Percentiles rank a stretch among this genome's conserved stretches.
These are phyloP conservation scores for Vitis cinerea DNA, from an alignment of 164 flowering plant genomes.

Conservation along the genomic window DNA sequence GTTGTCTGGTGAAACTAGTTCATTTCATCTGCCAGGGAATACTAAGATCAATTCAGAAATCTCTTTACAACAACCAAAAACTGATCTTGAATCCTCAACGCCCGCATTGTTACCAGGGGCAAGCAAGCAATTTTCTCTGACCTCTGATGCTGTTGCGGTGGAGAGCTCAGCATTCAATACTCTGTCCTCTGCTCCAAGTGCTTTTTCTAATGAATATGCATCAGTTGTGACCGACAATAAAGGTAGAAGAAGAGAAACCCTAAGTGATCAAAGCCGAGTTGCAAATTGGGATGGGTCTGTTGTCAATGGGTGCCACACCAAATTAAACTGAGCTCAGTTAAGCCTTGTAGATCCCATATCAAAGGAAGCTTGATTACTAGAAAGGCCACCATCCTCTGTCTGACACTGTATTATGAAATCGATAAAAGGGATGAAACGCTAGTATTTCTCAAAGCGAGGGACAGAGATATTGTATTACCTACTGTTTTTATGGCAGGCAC, in stretches of 20 bases:
- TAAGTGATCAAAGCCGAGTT: conserved; percentile 45
- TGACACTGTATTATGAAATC: no score
- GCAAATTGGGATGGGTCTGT: no score
- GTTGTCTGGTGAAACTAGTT: conserved; percentile 26
- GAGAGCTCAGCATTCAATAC: conserved; percentile 14
- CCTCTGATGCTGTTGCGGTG: conserved; percentile 11
- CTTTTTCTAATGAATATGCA: conserved; percentile 30
- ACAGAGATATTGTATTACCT: no score
- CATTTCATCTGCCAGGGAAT: conserved; percentile 25
- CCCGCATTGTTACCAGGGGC: conserved; percentile 22
- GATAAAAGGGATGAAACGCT: no score
- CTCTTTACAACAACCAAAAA: conserved; percentile 29
- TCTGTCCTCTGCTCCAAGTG: conserved; percentile 15
- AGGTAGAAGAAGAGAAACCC: conserved; percentile 28
- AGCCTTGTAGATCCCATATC: no score
- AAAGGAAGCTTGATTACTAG: no score
- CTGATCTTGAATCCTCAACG: conserved; percentile 20
- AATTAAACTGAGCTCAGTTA: no score
- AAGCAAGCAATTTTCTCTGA: conserved; percentile 20
- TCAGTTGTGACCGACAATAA: conserved; percentile 23
- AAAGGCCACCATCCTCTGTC: no score
- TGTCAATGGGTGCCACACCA: no score
- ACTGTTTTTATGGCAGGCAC: conserved; percentile 13
- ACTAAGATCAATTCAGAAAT: conserved; percentile 19
- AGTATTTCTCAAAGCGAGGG: no score